Conservation (phyloP, 352 stramenopile species). For the Globisporangium nunn region DNA sequence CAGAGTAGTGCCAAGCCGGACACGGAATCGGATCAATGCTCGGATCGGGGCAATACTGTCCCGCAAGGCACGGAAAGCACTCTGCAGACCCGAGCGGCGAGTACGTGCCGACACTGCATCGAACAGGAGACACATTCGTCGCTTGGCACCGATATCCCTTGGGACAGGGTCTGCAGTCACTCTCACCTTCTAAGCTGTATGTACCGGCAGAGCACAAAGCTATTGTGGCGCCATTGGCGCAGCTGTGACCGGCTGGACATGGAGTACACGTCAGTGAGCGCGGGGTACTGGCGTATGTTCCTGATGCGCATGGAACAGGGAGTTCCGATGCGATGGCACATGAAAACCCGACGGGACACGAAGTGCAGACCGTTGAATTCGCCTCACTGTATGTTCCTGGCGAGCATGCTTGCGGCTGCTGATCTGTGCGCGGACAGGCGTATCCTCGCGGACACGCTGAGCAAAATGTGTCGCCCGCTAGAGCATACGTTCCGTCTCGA, state of each 20-base stretch:
- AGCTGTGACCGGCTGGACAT: slow-evolving; percentile 48
- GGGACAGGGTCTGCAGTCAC: not conserved
- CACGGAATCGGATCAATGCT: slow-evolving; percentile 29
- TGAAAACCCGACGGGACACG: slow-evolving; percentile 29
- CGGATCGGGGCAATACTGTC: slow-evolving; percentile 36
- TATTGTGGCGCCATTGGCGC: slow-evolving; percentile 17
- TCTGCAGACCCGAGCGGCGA: slow-evolving; percentile 17
- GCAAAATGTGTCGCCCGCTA: slow-evolving; percentile 17
- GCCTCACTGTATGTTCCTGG: slow-evolving; percentile 14
- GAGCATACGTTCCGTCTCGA: slow-evolving; percentile 10
- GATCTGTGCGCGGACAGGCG: slow-evolving; percentile 13
- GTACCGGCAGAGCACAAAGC: not conserved
- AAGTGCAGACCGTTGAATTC: slow-evolving; percentile 15
- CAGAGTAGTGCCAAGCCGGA: slow-evolving; percentile 37
- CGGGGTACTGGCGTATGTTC: slow-evolving; percentile 21
- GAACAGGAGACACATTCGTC: not conserved
- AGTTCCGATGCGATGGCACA: slow-evolving; percentile 14
- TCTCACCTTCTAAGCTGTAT: not conserved
- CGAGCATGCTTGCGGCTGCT: slow-evolving; percentile 9
- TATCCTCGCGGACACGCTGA: slow-evolving; percentile 26
- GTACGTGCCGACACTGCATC: slow-evolving; percentile 20
- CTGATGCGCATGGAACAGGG: slow-evolving; percentile 17
- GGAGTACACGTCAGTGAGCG: slow-evolving; percentile 14
- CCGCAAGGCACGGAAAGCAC: slow-evolving; percentile 36
- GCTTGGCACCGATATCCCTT: not conserved